Base-by-base conservation (phyloP, 1,139 yeast species). In the Candida smagusa region DNA sequence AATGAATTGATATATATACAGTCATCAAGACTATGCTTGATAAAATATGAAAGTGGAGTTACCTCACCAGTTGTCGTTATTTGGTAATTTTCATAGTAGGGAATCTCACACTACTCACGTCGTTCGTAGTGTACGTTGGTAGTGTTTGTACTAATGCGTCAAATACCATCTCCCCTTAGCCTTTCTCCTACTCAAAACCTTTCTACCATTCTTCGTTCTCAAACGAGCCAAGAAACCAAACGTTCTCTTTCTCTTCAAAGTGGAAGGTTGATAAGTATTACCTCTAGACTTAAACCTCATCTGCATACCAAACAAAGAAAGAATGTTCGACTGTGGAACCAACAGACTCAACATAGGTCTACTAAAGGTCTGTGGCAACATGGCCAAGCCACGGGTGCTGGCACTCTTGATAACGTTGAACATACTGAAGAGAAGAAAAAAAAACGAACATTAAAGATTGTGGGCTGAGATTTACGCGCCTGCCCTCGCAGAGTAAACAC, bases 121-220 rank as follows among this genome's bases (percentile, higher is more conserved):
- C 29, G 9, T 24, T 21, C 9, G 8, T 24, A 6, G 23, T 22
- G 21, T n/a, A n/a, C n/a, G n/a, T 22, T 23, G 2, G 23, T 7
- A 22, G 11, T 12, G 12, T 9, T 16, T 5, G 19, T 16, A 16
- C 30, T 65, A 90, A 56, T 92, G 95, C 34, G 95, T 73, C 53
- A 92, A 68, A 56, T 79, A 89, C 97, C 97, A 90, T 65, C 98
- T 80, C 7, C 96, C 97, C 67, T 92, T 92, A 31, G 80, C 84
- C 55, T 69, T 82, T 63, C 98, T 79, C 59, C 94, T 77, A 40
- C 77, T 77, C 43, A 92, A 67, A 34, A 92, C 76, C 58, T 83
- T 86, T 51, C 90, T 77, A 8, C 97, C 97, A 29, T 79, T 76
- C 50, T 75, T 78, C n/a, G 84, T 66, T 57, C 81, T 79, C 62